These are phyloP conservation scores for Naegleria fowleri DNA, from an alignment of 208 protist genomes.

Conservation along the genomic window DNA sequence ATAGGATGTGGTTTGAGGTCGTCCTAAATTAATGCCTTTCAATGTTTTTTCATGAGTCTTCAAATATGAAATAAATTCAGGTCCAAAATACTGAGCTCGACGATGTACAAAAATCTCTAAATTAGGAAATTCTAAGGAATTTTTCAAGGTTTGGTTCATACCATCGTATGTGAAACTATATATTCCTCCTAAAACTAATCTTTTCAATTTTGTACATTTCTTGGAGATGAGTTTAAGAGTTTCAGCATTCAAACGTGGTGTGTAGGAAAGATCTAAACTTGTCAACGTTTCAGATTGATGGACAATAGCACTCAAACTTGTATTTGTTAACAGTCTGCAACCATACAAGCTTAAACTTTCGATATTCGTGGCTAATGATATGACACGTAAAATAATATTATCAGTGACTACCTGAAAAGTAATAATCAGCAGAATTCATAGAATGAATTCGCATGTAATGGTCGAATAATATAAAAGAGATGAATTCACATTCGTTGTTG, in stretches of 20 bases:
- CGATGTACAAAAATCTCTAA: neutral
- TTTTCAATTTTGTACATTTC: neutral
- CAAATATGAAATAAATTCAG: neutral
- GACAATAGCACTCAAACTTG: neutral
- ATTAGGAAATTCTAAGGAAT: neutral
- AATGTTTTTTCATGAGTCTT: neutral
- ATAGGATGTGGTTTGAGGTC: neutral
- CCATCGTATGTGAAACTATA: neutral
- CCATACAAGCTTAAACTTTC: neutral
- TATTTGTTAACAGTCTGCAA: neutral
- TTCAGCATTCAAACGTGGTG: neutral
- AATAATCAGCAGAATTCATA: too few relatives aligned
- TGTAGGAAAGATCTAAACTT: neutral
- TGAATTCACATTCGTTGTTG: too few relatives aligned
- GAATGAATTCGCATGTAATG: too few relatives aligned
- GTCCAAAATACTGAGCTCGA: neutral
- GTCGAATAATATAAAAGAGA: too few relatives aligned
- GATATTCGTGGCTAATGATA: neutral
- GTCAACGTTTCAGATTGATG: neutral
- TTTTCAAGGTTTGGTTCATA: neutral
- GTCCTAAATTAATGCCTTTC: neutral
- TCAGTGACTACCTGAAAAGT: neutral
- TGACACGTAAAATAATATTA: neutral
- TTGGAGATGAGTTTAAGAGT: neutral
- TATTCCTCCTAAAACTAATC: neutral